Evolutionary conservation across 2,329 filamentous ascomycete species (phyloP), one percentile per base, ranked within the genome.

Genomic region (Chalaropsis ovoidea): DNA sequence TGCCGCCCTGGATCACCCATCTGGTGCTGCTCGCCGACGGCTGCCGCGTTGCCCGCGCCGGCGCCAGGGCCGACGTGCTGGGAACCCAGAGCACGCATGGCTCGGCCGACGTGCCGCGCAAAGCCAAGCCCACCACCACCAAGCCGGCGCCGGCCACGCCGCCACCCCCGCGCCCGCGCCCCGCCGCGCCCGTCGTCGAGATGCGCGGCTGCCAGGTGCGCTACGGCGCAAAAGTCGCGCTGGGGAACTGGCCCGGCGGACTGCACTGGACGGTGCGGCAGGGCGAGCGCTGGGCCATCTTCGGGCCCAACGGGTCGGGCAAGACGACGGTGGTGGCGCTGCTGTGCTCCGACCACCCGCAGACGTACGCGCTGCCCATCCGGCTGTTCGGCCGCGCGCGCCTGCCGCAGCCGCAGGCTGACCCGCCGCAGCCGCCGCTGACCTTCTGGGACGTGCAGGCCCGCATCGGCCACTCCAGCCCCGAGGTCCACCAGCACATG

Each of bases 281-380:
- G 63, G 92, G 93, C 27, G 86, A 96, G 73, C 85, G 92, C 68
- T 96, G 91, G 88, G 93, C 89, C 2, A 83, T 97, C 19, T 94
- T 99, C 72, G 94, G 94, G 0, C 88, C 92, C 41, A 97, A 99
- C 71, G 94, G 88, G 13, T 96, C 90, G 0, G 94, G 94, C 19
- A 99, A 99, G 78, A 99, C 94, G 0, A 99, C 94, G 0, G 81
- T 99, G 47, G 82, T 97, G 35, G 94, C 91, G 4, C 81, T 99
- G 5, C 88, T 99, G 67, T 95, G 90, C 67, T 97, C 93, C 0
- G 94, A 99, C 72, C 94, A 99, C 71, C 94, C 94, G 0, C 93
- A 97, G 74, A 86, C 92, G 0, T 99, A 97, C 74, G 90, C 89
- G 0, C 83, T 92, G 27, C 92, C 93, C 0, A 87, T 99, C 68